These are phyloP conservation scores for Cenchrus americanus DNA, from an alignment of 176 grass and related monocot species.

Conservation along the genomic window DNA sequence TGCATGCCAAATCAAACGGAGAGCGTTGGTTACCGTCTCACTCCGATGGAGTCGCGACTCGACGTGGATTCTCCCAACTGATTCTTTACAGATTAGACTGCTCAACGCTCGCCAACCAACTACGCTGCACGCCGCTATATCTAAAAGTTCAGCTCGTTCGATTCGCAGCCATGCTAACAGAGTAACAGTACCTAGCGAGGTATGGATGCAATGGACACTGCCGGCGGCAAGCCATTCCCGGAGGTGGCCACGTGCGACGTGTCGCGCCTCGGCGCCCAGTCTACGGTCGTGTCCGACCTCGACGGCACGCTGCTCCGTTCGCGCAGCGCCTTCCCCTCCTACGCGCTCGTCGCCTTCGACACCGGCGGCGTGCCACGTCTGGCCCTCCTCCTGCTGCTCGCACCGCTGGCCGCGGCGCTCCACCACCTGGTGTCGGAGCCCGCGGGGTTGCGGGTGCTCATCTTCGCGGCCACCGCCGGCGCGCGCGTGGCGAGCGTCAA, in stretches of 20 bases:
- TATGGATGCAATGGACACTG: too few species aligned
- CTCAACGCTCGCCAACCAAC: too few species aligned
- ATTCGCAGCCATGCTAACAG: too few species aligned
- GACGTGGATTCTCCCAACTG: too few species aligned
- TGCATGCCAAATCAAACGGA: too few species aligned
- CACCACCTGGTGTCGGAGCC: conserved; percentile 26
- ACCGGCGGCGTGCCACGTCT: conserved; percentile 61
- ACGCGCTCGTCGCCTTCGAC: conserved; percentile 77
- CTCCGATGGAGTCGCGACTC: too few species aligned
- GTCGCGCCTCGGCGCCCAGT: conserved; percentile 22
- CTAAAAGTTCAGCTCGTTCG: too few species aligned
- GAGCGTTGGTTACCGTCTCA: too few species aligned
- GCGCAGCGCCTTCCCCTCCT: conserved; percentile 62
- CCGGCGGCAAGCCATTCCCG: conserved; percentile 42
- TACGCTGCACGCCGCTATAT: too few species aligned
- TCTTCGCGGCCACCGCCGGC: conserved; percentile 1
- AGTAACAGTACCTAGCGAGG: too few species aligned
- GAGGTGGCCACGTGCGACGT: conserved; percentile 46
- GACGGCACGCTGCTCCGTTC: conserved; percentile 68
- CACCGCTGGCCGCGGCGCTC: conserved; percentile 52
- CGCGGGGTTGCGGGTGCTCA: too few species aligned
- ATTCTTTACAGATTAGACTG: too few species aligned
- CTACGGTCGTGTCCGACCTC: conserved; percentile 60
- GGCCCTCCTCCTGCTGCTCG: conserved; percentile 50
- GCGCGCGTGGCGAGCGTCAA: conserved; percentile 58